These are phyloP conservation scores for Lachancea nothofagi DNA, from an alignment of 805 yeast species.

Conservation along the genomic window DNA sequence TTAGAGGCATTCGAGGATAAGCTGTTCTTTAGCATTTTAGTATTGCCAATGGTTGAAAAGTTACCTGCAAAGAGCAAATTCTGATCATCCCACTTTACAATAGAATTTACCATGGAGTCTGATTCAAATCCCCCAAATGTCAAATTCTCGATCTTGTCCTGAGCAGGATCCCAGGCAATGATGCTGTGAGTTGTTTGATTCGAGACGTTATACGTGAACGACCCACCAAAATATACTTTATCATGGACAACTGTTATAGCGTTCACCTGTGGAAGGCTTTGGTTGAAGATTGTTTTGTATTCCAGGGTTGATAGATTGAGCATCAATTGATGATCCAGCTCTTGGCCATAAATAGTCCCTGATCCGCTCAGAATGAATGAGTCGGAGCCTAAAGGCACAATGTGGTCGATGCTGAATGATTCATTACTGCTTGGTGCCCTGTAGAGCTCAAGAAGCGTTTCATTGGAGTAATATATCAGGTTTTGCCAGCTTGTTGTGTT, in stretches of 20 bases:
- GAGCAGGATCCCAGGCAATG: slow-evolving; percentile 53
- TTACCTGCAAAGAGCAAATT: slow-evolving; percentile 76
- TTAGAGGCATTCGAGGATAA: slow-evolving; percentile 19
- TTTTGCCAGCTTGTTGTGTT: slow-evolving; percentile 9
- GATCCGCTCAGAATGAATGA: slow-evolving; percentile 33
- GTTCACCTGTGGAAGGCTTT: slow-evolving; percentile 31
- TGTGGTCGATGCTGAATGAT: slow-evolving; percentile 14
- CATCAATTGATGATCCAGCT: slow-evolving; percentile 30
- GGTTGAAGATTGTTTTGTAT: slow-evolving; percentile 25
- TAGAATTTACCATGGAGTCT: slow-evolving; percentile 55
- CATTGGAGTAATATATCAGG: slow-evolving; percentile 26
- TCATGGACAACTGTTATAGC: slow-evolving; percentile 46
- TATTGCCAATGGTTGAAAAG: slow-evolving; percentile 57
- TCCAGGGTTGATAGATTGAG: slow-evolving; percentile 31
- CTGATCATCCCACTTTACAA: slow-evolving; percentile 42
- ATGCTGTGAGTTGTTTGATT: slow-evolving; percentile 41
- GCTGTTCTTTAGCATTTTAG: slow-evolving; percentile 33
- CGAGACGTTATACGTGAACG: slow-evolving; percentile 48
- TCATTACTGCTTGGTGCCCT: slow-evolving; percentile 12
- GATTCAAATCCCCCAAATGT: slow-evolving; percentile 75
- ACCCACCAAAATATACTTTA: slow-evolving; percentile 75
- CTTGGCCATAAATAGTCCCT: slow-evolving; percentile 25
- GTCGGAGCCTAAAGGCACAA: slow-evolving; percentile 30
- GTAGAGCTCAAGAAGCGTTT: slow-evolving; percentile 21
- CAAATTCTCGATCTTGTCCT: slow-evolving; percentile 39